phyloP scores from a whole-genome alignment of 2,329 filamentous ascomycete species.

The Aureobasidium mangrovei region DNA sequence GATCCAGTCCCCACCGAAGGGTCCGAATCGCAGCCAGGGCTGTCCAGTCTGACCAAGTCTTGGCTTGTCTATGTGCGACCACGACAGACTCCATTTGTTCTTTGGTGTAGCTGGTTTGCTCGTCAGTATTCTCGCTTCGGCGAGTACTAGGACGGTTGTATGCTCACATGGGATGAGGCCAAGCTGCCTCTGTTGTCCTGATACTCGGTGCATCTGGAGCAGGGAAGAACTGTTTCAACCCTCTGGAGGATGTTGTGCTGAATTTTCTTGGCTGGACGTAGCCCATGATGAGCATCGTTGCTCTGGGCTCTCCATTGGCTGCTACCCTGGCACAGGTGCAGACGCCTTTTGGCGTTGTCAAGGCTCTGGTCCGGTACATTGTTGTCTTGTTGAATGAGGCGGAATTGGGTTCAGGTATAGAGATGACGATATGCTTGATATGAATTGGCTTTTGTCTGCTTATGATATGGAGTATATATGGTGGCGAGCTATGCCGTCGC shows the following conservation, averaged over 20 bases:
- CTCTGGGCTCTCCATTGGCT: neutral
- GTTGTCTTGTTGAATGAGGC: neutral
- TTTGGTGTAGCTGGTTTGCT: slow-evolving; percentile 53
- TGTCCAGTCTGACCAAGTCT: slow-evolving; percentile 65
- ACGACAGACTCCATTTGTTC: slow-evolving; percentile 67
- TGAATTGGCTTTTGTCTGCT: too few relatives aligned
- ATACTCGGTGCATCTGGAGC: slow-evolving; percentile 36
- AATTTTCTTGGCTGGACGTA: slow-evolving; percentile 29
- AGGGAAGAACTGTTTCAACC: slow-evolving; percentile 40
- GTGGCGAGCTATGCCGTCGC: neutral
- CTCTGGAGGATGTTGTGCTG: slow-evolving; percentile 28
- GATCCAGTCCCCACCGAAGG: slow-evolving; percentile 71
- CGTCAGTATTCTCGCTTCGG: neutral
- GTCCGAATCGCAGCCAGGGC: slow-evolving; percentile 70
- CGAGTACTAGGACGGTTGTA: neutral
- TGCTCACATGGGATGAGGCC: slow-evolving; percentile 39
- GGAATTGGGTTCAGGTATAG: too few relatives aligned
- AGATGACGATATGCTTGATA: too few relatives aligned
- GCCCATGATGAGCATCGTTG: neutral
- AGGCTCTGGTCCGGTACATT: slow-evolving; percentile 24
- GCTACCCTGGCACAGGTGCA: slow-evolving; percentile 3
- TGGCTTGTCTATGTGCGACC: slow-evolving; percentile 67
- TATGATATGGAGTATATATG: neutral
- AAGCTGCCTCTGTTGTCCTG: slow-evolving; percentile 38
- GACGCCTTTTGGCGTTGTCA: slow-evolving; percentile 7